These are phyloP conservation scores for Capsicum pubescens DNA, from an alignment of 257 asterid species.

Conservation along the genomic window DNA sequence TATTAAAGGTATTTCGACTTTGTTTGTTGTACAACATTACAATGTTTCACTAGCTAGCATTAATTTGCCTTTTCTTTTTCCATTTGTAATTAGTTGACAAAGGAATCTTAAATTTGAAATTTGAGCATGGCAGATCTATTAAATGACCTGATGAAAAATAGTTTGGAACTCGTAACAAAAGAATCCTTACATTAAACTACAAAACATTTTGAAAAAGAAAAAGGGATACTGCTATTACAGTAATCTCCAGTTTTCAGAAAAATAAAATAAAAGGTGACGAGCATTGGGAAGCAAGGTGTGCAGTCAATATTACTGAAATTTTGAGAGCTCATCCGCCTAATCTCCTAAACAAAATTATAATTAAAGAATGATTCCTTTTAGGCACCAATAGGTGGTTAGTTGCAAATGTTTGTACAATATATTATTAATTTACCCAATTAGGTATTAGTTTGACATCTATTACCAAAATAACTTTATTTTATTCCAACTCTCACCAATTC, in stretches of 20 bases:
- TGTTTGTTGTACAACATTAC: neutral
- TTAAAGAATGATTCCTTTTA: neutral
- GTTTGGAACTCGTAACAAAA: neutral
- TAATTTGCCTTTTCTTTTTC: neutral
- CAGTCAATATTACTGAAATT: conserved; percentile 11
- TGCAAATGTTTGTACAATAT: neutral
- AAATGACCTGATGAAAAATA: neutral
- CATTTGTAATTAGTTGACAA: neutral
- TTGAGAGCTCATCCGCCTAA: conserved; percentile 23
- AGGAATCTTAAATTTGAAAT: neutral
- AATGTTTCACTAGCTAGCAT: neutral
- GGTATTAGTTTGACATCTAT: conserved; percentile 26
- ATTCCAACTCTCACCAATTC: neutral
- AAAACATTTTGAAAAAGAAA: neutral
- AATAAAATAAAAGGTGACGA: conserved; percentile 9
- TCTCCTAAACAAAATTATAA: neutral
- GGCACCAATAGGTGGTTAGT: neutral
- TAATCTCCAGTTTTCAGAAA: neutral
- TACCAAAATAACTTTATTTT: neutral
- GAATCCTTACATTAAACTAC: neutral
- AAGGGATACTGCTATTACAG: neutral
- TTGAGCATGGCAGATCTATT: neutral
- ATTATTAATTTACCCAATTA: neutral
- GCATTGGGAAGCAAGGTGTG: conserved; percentile 25
- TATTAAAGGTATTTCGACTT: neutral